phyloP scores from a whole-genome alignment of 148 eudicot species.

The Persicaria maculosa region DNA sequence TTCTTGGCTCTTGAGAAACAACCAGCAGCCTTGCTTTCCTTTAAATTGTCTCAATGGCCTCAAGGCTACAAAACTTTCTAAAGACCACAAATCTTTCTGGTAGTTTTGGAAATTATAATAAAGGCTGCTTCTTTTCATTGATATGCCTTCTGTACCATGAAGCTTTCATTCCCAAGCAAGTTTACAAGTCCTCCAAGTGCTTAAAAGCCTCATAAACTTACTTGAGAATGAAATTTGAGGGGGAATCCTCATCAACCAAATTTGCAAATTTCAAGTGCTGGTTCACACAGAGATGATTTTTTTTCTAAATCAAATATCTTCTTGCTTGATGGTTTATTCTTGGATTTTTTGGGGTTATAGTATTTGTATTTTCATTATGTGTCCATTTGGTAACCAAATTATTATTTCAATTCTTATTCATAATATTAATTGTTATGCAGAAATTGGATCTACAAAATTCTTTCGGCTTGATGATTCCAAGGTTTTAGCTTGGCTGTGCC shows the following conservation, averaged over 20 bases:
- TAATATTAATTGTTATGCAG: slow-evolving; percentile 27
- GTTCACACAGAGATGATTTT: neutral
- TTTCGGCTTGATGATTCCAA: slow-evolving; percentile 86
- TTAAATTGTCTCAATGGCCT: neutral
- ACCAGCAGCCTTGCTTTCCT: neutral
- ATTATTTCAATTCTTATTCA: neutral
- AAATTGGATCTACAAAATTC: slow-evolving; percentile 79
- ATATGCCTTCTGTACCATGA: neutral
- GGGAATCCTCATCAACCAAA: neutral
- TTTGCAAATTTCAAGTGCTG: neutral
- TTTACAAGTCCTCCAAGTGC: neutral
- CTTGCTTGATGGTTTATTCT: neutral
- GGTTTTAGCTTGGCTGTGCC: slow-evolving; percentile 75
- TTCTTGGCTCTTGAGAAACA: neutral
- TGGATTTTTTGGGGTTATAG: neutral
- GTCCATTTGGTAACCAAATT: neutral
- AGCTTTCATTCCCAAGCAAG: neutral
- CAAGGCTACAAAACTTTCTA: neutral
- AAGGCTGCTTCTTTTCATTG: neutral
- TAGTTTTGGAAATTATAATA: neutral
- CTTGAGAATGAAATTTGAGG: neutral
- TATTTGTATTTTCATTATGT: neutral
- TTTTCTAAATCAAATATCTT: neutral
- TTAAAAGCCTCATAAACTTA: neutral
- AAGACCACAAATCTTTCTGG: neutral